These are phyloP conservation scores for Penicillium sp. DNA, from an alignment of 2,329 filamentous ascomycete genomes.

Conservation along the genomic window DNA sequence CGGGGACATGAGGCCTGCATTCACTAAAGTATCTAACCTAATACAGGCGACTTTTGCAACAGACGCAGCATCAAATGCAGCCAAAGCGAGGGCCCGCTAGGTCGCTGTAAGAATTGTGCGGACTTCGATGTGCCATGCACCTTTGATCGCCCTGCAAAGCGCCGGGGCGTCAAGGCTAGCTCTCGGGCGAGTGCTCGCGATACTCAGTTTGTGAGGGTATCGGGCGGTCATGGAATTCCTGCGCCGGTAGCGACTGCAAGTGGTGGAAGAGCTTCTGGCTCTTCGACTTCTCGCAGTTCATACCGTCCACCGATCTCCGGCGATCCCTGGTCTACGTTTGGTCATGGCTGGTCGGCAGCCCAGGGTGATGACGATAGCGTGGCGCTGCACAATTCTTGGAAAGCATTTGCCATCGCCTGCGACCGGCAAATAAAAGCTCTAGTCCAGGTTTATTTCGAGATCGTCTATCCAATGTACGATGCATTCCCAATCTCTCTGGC, in stretches of 20 bases:
- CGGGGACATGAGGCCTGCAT: background rate
- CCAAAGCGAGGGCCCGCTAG: constrained; percentile 37
- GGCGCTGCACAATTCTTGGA: constrained; percentile 40
- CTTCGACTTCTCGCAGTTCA: constrained; percentile 21
- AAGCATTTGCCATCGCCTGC: constrained; percentile 43
- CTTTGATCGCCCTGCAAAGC: constrained; percentile 49
- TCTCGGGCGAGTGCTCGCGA: constrained; percentile 15
- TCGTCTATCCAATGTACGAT: constrained; percentile 53
- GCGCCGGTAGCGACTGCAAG: background rate
- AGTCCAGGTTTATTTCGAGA: constrained; percentile 54
- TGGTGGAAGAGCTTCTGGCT: constrained; percentile 13
- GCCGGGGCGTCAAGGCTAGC: constrained; percentile 36
- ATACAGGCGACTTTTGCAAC: constrained; percentile 53
- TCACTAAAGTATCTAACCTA: constrained; percentile 1
- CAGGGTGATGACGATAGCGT: constrained; percentile 23
- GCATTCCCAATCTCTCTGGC: background rate
- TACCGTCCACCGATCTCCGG: constrained; percentile 14
- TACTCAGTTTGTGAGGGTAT: constrained; percentile 2
- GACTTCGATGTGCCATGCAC: constrained; percentile 55
- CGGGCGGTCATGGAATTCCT: background rate
- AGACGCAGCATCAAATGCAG: constrained; percentile 51
- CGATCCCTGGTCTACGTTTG: constrained; percentile 24
- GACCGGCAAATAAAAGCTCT: constrained; percentile 45
- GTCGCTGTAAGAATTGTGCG: constrained; percentile 52
- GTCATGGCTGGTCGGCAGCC: constrained; percentile 15